Conservation (phyloP, 129 eudicot species). For the Helianthus annuus region HanXRQr2.0-SUNRISE NC_035446.2:160027999-160028498, state of each 20-base stretch:
- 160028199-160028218: constrained; percentile 8
- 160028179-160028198: not conserved
- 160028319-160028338: constrained; percentile 7
- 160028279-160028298: constrained; percentile 8
- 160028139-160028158: constrained; percentile 27
- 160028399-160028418: constrained; percentile 9
- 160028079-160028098: not conserved
- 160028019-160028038: not conserved
- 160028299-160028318: constrained; percentile 1
- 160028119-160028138: not conserved
- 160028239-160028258: not conserved
- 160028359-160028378: not conserved
- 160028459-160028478: not conserved
- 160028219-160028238: constrained; percentile 3
- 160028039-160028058: not conserved
- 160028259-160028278: constrained; percentile 25
- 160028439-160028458: constrained; percentile 26
- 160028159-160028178: constrained; percentile 34
- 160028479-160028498: not conserved
- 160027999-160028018: not conserved
- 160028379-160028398: not conserved
- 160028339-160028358: constrained; percentile 16
- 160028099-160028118: not conserved
- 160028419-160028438: constrained; percentile 30
- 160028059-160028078: constrained; percentile 18